Evolutionary conservation across 805 yeast genomes (phyloP), one percentile per base, ranked within the genome.

Genomic region (Spathaspora arborariae): DNA sequence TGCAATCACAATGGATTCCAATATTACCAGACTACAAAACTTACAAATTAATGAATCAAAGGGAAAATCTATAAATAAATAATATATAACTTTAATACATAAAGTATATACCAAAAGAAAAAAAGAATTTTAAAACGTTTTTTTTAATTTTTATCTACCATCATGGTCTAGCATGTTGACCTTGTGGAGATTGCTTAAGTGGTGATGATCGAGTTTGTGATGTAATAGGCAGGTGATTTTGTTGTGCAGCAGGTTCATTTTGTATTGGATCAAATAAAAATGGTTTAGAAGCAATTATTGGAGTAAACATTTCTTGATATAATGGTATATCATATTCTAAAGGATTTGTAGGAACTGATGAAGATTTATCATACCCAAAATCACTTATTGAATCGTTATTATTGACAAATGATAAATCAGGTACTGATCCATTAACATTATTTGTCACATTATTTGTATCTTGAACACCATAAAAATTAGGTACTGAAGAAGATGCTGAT

Each of bases 21-120:
- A 67, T 47, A 62, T 64, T 5, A 59, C 56, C 24, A 54, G 75
- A 18, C 54, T 71, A 39, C 51, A 67, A 42, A 56, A 63, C 35
- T 57, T 71, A 44, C 55, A 61, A 16, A 26, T 47, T 7, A 20
- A 44, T 20, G 26, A 30, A 20, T 30, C 35, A 15, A 30, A 30
- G 10, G 8, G 10, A 36, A 18, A 36, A 36, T 19, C 20, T 19
- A 20, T 36, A 16, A 36, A 36, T 36, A 30, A 30, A 30, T 21
- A 38, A 26, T 45, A 36, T 36, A 24, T 20, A 41, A 30, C 21
- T 41, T 45, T 45, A 41, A 45, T 45, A 45, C 35, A 30, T 9
- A 22, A 22, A 9, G 9, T n/a, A n/a, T n/a, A 24, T 13, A 24
- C 8, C 27, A 24, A 13, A 24, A 24, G 5, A 27, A 27, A 11